These are phyloP conservation scores for Dioszegia crocea DNA, from an alignment of 768 basidiomycete species.

Conservation along the genomic window DNA sequence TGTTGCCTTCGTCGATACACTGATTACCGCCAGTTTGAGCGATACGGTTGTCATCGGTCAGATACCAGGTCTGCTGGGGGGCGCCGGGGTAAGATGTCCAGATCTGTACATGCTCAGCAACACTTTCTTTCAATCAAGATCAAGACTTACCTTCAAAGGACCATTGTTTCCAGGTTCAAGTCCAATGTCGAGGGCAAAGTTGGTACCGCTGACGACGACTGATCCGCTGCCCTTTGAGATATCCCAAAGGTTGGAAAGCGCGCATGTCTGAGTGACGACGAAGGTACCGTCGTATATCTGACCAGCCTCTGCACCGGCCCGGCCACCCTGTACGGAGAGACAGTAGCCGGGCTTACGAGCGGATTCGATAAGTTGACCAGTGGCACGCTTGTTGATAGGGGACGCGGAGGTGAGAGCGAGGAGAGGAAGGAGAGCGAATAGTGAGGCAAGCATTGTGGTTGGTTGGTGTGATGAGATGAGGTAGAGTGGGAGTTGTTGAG, in stretches of 20 bases:
- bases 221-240: conserved; percentile 18
- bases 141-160: conserved; percentile 17
- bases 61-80: conserved; percentile 35
- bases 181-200: conserved; percentile 22
- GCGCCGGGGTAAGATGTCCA: conserved; percentile 26
- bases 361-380: conserved; percentile 2
- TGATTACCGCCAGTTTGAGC: conserved; percentile 47
- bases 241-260: conserved; percentile 13
- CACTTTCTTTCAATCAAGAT: background rate
- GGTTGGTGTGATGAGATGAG: background rate
- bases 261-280: conserved; percentile 12
- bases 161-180: conserved; percentile 20
- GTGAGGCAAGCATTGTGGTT: conserved; percentile 3
- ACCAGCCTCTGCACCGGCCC: background rate
- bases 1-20: conserved; percentile 40
- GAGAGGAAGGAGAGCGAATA: conserved; percentile 1
- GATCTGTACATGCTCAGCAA: conserved; percentile 6
- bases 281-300: conserved; percentile 8
- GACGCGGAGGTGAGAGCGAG: background rate
- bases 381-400: conserved; percentile 11
- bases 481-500: no score
- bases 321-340: background rate
- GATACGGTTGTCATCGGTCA: conserved; percentile 41
- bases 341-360: conserved; percentile 7
- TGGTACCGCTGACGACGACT: conserved; percentile 14